Evolutionary conservation across 257 asterid species (phyloP).

Genomic region (Lithospermum erythrorhizon): DNA sequence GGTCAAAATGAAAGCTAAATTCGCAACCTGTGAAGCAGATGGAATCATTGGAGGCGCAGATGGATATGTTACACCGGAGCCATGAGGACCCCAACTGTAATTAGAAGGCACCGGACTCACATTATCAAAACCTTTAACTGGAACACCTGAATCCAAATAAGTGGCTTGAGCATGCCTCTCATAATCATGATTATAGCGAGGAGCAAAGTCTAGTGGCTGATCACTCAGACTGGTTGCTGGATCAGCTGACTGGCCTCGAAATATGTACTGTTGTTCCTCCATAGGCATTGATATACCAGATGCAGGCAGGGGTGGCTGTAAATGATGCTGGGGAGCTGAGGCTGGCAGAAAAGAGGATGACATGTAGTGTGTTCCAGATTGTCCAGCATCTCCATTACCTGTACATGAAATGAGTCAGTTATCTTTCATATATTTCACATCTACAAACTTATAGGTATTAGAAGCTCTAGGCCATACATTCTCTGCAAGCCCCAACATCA

Average conservation of each 20-base stretch:
- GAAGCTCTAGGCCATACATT: not conserved
- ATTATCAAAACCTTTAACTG: conserved; percentile 46
- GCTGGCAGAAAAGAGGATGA: conserved; percentile 35
- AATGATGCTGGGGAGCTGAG: conserved; percentile 34
- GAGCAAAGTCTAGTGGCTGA: conserved; percentile 61
- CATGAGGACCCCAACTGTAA: conserved; percentile 55
- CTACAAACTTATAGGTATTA: not conserved
- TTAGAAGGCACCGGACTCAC: conserved; percentile 35
- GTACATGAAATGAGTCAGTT: conserved; percentile 17
- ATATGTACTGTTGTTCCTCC: conserved; percentile 40
- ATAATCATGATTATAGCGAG: conserved; percentile 38
- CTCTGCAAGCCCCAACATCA: not conserved
- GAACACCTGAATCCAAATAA: conserved; percentile 35
- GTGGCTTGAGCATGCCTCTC: conserved; percentile 39
- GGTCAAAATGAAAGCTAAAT: conserved; percentile 11
- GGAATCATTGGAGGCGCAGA: conserved; percentile 45
- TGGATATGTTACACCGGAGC: conserved; percentile 44
- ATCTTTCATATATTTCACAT: not conserved
- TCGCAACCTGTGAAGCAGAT: conserved; percentile 55
- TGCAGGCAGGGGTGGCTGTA: conserved; percentile 33
- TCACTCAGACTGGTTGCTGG: conserved; percentile 39
- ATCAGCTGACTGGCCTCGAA: conserved; percentile 31
- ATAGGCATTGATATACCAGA: conserved; percentile 32
- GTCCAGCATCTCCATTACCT: conserved; percentile 54
- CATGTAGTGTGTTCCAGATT: conserved; percentile 36